A percentile compares a stretch with the other conserved stretches of the same genome.
Evolutionary conservation across 1,284 basidiomycete genomes (phyloP).

Genomic region (Ganoderma boninense): DNA sequence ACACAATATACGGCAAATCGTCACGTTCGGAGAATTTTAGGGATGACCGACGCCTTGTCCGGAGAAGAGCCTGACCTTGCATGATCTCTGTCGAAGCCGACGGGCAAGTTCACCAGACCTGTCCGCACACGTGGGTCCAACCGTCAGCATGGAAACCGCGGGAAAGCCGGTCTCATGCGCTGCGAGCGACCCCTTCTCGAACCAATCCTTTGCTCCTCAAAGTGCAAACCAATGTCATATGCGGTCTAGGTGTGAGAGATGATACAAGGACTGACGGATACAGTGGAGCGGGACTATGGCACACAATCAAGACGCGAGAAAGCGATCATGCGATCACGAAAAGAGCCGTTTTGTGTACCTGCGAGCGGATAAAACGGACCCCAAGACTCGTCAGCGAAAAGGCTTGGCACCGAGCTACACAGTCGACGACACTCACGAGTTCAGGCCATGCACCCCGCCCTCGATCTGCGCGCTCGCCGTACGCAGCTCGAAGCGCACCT

Average conservation of each 20-base stretch:
- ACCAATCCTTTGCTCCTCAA: not conserved
- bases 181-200: not conserved
- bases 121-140: conserved; percentile 11
- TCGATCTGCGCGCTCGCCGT: conserved; percentile 97
- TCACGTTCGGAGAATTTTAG: not conserved
- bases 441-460: conserved; percentile 93
- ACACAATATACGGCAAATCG: not conserved
- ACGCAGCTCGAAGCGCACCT: conserved; percentile 91
- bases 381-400: conserved; percentile 21
- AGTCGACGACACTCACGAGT: conserved; percentile 66
- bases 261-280: conserved; percentile 28
- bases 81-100: not conserved
- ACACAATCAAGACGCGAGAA: conserved; percentile 15
- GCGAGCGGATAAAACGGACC: conserved; percentile 20
- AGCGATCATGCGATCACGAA: conserved; percentile 23
- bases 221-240: conserved; percentile 9
- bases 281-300: conserved; percentile 15
- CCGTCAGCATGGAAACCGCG: not conserved
- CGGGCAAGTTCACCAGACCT: not conserved
- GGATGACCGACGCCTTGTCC: not conserved
- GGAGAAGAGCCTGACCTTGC: not conserved
- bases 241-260: conserved; percentile 12
- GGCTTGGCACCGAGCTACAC: conserved; percentile 23
- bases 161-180: not conserved
- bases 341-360: conserved; percentile 43